Percentiles rank a stretch among this genome's conserved stretches.
These are phyloP conservation scores for Toxicodendron radicans DNA, from an alignment of 345 rosid genomes.

Conservation along the genomic window DNA sequence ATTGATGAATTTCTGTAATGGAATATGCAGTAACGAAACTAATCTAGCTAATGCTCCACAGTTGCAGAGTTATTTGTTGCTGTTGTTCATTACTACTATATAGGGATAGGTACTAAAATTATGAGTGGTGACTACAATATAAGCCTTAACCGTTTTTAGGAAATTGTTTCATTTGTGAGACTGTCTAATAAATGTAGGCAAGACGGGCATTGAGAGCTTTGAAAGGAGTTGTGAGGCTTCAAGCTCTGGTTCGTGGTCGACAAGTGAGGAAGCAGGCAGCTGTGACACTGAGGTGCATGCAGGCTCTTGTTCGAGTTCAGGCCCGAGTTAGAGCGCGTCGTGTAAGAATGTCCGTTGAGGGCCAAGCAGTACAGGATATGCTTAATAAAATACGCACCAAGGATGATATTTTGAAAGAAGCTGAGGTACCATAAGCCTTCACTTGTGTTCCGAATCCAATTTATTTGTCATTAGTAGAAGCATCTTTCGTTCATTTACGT, in stretches of 20 bases:
- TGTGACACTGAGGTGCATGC: slow-evolving; percentile 93
- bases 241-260: slow-evolving; percentile 89
- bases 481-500: neutral
- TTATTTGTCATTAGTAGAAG: neutral
- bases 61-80: neutral
- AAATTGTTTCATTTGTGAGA: neutral
- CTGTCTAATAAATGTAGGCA: slow-evolving; percentile 43
- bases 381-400: slow-evolving; percentile 57
- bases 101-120: neutral
- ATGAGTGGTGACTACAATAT: neutral
- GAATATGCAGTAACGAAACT: neutral
- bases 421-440: slow-evolving; percentile 53
- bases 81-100: no score
- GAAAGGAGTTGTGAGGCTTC: slow-evolving; percentile 91
- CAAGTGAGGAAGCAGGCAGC: slow-evolving; percentile 98
- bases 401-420: slow-evolving; percentile 68
- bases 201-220: slow-evolving; percentile 87
- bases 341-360: slow-evolving; percentile 81
- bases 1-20: neutral
- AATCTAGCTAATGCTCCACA: neutral
- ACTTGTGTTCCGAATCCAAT: neutral
- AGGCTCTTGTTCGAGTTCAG: slow-evolving; percentile 94
- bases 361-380: slow-evolving; percentile 77
- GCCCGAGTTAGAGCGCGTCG: slow-evolving; percentile 94
- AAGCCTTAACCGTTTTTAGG: neutral